These are phyloP conservation scores for Ochetophila trinervis DNA, from an alignment of 306 rosid species.

Conservation along the genomic window DNA sequence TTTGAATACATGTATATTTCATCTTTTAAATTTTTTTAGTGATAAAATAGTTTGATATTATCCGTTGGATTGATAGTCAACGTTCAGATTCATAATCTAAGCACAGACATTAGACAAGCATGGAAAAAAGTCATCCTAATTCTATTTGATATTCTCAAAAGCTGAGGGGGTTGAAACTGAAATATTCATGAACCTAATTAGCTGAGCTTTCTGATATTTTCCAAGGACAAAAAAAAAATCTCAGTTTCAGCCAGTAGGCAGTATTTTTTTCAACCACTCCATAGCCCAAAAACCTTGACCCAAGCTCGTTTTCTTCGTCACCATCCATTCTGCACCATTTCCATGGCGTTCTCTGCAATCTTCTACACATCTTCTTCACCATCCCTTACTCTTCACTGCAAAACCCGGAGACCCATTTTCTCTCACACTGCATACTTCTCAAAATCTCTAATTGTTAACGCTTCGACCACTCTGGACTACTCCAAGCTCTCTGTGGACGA, in stretches of 20 bases:
- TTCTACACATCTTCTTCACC: conserved; percentile 50
- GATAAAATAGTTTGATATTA: too few species aligned
- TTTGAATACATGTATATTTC: too few species aligned
- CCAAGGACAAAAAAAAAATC: conserved; percentile 25
- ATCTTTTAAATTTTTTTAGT: too few species aligned
- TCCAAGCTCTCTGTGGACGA: conserved; percentile 56
- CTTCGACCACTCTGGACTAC: conserved; percentile 70
- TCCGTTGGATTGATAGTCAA: too few species aligned
- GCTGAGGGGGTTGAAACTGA: background rate
- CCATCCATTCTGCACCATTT: conserved; percentile 17
- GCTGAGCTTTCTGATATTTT: background rate
- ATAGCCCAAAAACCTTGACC: conserved; percentile 1
- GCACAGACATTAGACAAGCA: too few species aligned
- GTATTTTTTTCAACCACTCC: conserved; percentile 20
- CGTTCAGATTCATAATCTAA: too few species aligned
- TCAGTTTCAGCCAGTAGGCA: conserved; percentile 20
- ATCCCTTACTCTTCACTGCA: conserved; percentile 29
- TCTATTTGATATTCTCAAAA: conserved; percentile 2
- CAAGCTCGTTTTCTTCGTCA: conserved; percentile 1
- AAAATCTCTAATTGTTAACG: conserved; percentile 47
- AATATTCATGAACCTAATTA: background rate
- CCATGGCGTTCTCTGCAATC: conserved; percentile 68
- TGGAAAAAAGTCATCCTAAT: too few species aligned
- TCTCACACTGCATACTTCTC: conserved; percentile 30
- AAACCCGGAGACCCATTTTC: conserved; percentile 40